Base-by-base conservation (phyloP, 192 early-diverging fungal genomes). In the Dissophora ornata region DNA sequence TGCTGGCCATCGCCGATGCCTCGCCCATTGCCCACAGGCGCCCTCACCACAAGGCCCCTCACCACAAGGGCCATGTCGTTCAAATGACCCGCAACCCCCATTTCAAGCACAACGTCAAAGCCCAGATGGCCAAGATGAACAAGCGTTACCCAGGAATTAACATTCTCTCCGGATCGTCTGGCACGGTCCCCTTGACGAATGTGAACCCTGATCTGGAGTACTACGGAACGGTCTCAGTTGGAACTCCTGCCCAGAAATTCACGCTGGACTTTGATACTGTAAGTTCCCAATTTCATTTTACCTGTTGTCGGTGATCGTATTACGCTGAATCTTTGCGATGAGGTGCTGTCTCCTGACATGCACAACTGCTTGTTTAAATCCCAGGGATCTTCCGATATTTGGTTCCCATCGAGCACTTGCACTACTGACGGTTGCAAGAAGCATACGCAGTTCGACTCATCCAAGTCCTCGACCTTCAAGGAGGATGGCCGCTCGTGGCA, bases 401-500 rank as follows among this genome's bases (percentile, higher is more conserved):
- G 87, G 87, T 73, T 88, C 36, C 82, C 85, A 4, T 83, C 81
- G 2, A 69, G 69, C 38, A 64, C 79, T 47, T 88, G 87, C 48
- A 69, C 60, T 12, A 44, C 53, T 26, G 0, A 29, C 10, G 80
- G 80, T 24, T 88, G 87, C 60, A 41, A 49, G 16, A 62, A 62
- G n/a, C 83, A 88, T 47, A 80, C 68, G 48, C 82, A 73, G 16
- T 88, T 85, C 55, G 70, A 81, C 45, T 70, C 82, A 8, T 59
- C 63, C 24, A 57, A 71, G 55, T 86, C 85, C 16, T 80, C 82
- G 1, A 86, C 88, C 7, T 86, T 83, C 83, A 60, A 81, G 57
- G 56, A 81, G 12, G 87, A 85, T 45, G 86, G 87, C 0, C 80
- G 84, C 46, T 51, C 80, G n/a, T 90, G 88, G 87, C 65, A 71